Conservation (phyloP, 306 rosid species). For the Macrotyloma uniflorum region DNA sequence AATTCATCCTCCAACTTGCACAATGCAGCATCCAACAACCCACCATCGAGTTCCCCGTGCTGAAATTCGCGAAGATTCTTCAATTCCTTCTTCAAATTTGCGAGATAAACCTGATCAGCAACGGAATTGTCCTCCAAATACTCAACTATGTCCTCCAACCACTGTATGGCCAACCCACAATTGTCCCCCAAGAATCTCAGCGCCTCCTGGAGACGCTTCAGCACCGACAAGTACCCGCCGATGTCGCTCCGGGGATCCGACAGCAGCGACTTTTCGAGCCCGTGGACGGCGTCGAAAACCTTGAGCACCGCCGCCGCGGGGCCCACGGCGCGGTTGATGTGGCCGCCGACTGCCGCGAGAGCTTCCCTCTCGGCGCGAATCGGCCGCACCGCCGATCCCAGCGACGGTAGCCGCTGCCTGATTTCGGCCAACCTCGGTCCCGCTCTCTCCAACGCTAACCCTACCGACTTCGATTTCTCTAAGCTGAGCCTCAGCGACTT, state of each 20-base stretch:
- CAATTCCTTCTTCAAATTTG: constrained; percentile 73
- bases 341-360: constrained; percentile 89
- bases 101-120: constrained; percentile 71
- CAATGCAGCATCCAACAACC: constrained; percentile 84
- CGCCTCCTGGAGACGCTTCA: constrained; percentile 97
- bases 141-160: constrained; percentile 99
- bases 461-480: constrained; percentile 77
- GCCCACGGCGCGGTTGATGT: constrained; percentile 93
- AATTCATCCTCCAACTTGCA: constrained; percentile 86
- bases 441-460: constrained; percentile 72
- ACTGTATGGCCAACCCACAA: constrained; percentile 90
- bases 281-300: constrained; percentile 98
- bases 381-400: constrained; percentile 86
- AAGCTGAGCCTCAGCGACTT: constrained; percentile 78
- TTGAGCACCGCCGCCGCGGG: constrained; percentile 97
- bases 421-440: constrained; percentile 88
- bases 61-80: constrained; percentile 69
- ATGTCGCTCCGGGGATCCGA: constrained; percentile 87
- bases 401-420: constrained; percentile 68
- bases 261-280: constrained; percentile 85
- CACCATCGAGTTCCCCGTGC: constrained; percentile 83
- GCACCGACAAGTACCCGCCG: constrained; percentile 77
- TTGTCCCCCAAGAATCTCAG: constrained; percentile 83
- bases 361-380: constrained; percentile 90
- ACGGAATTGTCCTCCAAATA: constrained; percentile 84